Conservation (phyloP, 768 basidiomycete genomes). For the Boletus tomentosulus region DNA sequence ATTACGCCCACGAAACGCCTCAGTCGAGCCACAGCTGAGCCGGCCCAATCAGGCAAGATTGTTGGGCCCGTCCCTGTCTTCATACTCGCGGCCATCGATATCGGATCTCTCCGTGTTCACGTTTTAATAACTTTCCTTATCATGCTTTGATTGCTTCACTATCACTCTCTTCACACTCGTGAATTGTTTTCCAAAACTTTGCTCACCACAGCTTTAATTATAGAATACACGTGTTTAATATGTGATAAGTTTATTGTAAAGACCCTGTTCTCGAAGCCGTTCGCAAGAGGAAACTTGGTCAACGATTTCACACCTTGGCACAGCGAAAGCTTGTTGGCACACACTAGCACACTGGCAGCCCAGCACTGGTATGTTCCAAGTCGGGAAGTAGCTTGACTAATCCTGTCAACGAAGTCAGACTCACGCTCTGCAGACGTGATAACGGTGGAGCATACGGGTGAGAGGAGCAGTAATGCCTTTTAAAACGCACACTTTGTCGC, state of each 20-base stretch:
- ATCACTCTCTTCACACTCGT: conserved; percentile 3
- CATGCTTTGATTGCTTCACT: background rate
- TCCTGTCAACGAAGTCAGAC: background rate
- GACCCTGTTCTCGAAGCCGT: conserved; percentile 1
- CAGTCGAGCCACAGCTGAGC: conserved; percentile 1
- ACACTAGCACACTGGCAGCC: background rate
- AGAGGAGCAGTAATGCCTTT: conserved; percentile 4
- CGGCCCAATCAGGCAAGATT: background rate
- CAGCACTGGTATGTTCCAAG: background rate
- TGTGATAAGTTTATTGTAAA: background rate
- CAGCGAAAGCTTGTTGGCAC: background rate
- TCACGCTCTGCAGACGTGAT: background rate
- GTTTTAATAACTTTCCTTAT: conserved; percentile 3
- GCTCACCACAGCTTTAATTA: background rate
- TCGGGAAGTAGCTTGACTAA: conserved; percentile 6
- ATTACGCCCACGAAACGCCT: conserved; percentile 1
- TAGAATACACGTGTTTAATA: background rate
- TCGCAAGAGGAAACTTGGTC: background rate
- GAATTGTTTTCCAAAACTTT: background rate
- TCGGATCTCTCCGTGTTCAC: conserved; percentile 8
- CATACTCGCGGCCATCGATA: conserved; percentile 7
- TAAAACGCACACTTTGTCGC: background rate
- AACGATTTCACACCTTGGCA: background rate
- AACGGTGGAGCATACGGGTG: conserved; percentile 2
- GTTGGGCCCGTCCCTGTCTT: too few relatives aligned